Percentiles rank a stretch among this genome's conserved stretches.
phyloP scores from a whole-genome alignment of 192 early-diverging fungal species.

The Pilaira anomala region DNA sequence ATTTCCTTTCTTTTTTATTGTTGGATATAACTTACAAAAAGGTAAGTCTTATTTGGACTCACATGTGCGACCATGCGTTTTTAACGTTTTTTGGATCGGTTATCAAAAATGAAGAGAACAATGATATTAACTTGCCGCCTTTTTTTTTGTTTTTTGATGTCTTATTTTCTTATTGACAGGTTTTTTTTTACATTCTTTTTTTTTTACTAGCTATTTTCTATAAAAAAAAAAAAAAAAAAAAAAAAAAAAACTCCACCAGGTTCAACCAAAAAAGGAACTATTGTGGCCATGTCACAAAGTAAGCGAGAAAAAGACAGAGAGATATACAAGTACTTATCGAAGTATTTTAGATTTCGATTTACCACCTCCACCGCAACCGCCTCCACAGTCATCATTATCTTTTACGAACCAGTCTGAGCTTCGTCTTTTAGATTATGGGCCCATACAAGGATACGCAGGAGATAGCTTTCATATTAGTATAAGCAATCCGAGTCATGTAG shows the following conservation, averaged over 20 bases:
- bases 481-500: neutral
- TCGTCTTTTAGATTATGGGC: slow-evolving; percentile 14
- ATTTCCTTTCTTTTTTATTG: slow-evolving; percentile 3
- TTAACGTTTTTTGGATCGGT: neutral
- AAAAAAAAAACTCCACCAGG: too few species aligned
- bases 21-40: slow-evolving; percentile 2
- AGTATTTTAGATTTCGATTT: slow-evolving; percentile 3
- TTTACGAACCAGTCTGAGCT: slow-evolving; percentile 17
- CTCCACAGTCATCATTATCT: slow-evolving; percentile 1
- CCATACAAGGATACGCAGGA: slow-evolving; percentile 18
- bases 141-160: too few species aligned
- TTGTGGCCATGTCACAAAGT: slow-evolving; percentile 10
- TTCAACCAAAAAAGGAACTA: neutral
- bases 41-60: neutral
- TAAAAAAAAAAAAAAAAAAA: too few species aligned
- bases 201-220: neutral
- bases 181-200: neutral
- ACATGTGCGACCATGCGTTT: slow-evolving; percentile 9
- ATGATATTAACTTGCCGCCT: neutral
- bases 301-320: neutral
- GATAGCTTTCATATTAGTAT: slow-evolving; percentile 18
- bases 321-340: too few species aligned
- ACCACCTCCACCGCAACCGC: slow-evolving; percentile 18
- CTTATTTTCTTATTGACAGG: too few species aligned
- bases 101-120: neutral